Evolutionary conservation across 1,284 basidiomycete species (phyloP).

Genomic region (Ganoderma lucidum): DNA sequence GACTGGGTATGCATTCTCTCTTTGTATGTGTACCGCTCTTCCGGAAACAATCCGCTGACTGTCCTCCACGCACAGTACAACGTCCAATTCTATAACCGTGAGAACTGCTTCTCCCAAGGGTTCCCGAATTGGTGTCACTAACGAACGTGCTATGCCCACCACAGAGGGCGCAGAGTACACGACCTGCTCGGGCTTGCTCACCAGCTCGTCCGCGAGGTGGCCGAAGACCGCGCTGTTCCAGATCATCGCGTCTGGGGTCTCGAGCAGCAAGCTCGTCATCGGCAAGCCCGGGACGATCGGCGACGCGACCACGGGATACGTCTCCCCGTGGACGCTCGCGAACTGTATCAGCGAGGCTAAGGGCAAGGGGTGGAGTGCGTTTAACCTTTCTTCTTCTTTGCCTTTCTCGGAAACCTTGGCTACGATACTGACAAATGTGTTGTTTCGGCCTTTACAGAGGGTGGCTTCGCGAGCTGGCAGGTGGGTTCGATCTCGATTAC

Average conservation of each 20-base stretch:
- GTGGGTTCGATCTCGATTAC: constrained; percentile 21
- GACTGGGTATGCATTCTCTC: constrained; percentile 44
- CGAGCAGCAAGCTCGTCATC: constrained; percentile 59
- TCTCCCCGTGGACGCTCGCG: constrained; percentile 59
- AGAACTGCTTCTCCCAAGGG: constrained; percentile 27
- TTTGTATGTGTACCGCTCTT: neutral
- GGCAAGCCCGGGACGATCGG: constrained; percentile 65
- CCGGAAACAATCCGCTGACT: neutral
- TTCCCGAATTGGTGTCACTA: neutral
- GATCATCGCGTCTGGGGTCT: constrained; percentile 64
- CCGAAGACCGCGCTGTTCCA: constrained; percentile 65
- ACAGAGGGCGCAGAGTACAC: constrained; percentile 68
- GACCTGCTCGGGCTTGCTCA: constrained; percentile 62
- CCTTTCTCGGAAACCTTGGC: neutral
- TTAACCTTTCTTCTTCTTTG: neutral
- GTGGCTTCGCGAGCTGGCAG: constrained; percentile 52
- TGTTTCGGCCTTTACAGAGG: constrained; percentile 44
- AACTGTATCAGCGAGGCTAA: constrained; percentile 62
- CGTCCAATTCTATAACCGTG: constrained; percentile 69
- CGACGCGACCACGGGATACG: constrained; percentile 68
- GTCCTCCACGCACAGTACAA: constrained; percentile 47
- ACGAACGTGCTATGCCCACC: neutral
- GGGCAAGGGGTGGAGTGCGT: constrained; percentile 61
- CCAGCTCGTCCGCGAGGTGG: constrained; percentile 57
- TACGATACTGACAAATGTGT: neutral